These are phyloP conservation scores for Pseudisothecium myosuroides DNA, from an alignment of 225 moss, liverwort and hornwort genomes.

Conservation along the genomic window DNA sequence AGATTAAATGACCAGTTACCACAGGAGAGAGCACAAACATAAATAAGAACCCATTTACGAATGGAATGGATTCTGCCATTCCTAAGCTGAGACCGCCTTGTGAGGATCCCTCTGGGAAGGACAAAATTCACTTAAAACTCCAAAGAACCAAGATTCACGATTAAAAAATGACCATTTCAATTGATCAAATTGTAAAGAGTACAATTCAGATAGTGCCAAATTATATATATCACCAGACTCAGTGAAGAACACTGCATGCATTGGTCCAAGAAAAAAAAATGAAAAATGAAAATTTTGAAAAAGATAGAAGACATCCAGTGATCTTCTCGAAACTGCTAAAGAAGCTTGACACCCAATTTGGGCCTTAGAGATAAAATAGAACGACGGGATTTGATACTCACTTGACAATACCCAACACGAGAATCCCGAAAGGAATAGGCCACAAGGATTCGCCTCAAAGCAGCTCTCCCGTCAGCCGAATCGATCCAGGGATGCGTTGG, in stretches of 20 bases:
- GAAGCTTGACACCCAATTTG: not conserved
- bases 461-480: slow-evolving; percentile 80
- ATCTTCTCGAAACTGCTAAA: not conserved
- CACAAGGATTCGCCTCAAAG: slow-evolving; percentile 87
- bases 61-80: not conserved
- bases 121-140: not conserved
- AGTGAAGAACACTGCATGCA: not conserved
- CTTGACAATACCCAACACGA: slow-evolving; percentile 97
- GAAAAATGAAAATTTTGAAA: not conserved
- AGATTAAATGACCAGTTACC: not conserved
- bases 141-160: not conserved
- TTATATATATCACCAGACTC: not conserved
- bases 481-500: slow-evolving; percentile 96
- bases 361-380: not conserved
- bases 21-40: not conserved
- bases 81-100: not conserved
- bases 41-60: not conserved
- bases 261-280: not conserved
- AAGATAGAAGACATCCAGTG: no score
- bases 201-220: not conserved
- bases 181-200: not conserved
- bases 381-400: not conserved
- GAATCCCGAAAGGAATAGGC: slow-evolving; percentile 98
- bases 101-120: not conserved
- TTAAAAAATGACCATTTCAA: not conserved